phyloP scores from a whole-genome alignment of 2,329 filamentous ascomycete species.

The Pestalotiopsis sp. region DNA sequence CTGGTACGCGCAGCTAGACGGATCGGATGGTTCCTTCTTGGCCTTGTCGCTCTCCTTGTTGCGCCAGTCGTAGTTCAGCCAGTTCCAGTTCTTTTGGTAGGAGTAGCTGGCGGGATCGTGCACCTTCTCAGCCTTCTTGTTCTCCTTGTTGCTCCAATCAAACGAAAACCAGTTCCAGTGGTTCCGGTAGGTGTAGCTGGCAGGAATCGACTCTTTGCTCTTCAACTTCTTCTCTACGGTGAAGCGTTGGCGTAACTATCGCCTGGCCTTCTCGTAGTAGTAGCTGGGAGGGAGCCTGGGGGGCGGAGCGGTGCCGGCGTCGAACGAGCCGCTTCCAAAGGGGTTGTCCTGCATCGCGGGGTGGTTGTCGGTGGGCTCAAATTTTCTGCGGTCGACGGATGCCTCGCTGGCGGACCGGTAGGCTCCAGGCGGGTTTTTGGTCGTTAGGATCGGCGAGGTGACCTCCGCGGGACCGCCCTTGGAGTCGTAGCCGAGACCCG shows the following conservation, averaged over 20 bases:
- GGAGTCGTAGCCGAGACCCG: slow-evolving; percentile 8
- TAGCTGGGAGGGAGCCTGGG: neutral
- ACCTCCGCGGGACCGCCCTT: neutral
- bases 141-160: neutral
- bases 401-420: neutral
- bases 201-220: no score
- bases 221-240: no score
- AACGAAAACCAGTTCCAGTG: no score
- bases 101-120: no score
- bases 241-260: neutral
- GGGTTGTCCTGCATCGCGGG: neutral
- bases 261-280: neutral
- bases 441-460: neutral
- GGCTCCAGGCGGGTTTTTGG: neutral
- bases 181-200: neutral
- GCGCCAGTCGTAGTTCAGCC: no score
- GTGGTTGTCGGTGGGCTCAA: neutral
- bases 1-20: no score
- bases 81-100: no score
- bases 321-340: slow-evolving; percentile 1
- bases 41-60: no score
- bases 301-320: neutral
- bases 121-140: neutral
- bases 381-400: neutral
- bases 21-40: no score